Evolutionary conservation across 2,329 filamentous ascomycete genomes (phyloP).

Genomic region (Periconia digitata): DNA sequence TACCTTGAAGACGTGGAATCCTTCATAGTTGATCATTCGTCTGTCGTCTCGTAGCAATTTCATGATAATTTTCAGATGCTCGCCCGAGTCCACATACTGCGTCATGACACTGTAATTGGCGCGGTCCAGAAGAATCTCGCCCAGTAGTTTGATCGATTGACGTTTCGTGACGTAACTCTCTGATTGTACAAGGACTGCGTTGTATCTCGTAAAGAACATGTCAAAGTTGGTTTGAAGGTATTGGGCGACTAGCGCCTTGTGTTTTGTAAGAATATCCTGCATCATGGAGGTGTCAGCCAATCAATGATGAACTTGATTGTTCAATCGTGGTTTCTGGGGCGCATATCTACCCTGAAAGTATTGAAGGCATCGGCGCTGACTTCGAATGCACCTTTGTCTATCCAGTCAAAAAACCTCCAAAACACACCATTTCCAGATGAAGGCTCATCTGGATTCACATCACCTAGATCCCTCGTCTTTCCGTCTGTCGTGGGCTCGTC

Average conservation of each 20-base stretch:
- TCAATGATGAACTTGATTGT: not conserved
- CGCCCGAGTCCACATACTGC: conserved; percentile 88
- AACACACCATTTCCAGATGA: conserved; percentile 85
- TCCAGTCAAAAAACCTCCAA: conserved; percentile 97
- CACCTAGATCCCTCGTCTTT: conserved; percentile 72
- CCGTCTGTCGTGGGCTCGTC: conserved; percentile 78
- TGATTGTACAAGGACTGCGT: conserved; percentile 82
- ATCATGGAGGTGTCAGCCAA: not conserved
- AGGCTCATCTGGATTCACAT: conserved; percentile 73
- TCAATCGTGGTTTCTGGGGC: not conserved
- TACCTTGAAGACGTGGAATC: conserved; percentile 97
- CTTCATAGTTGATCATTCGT: conserved; percentile 99
- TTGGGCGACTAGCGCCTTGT: conserved; percentile 86
- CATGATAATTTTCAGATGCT: conserved; percentile 98
- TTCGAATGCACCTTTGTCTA: conserved; percentile 94
- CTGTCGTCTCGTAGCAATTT: conserved; percentile 92
- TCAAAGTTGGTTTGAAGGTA: conserved; percentile 91
- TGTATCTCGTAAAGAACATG: conserved; percentile 89
- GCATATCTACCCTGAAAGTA: conserved; percentile 76
- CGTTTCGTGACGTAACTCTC: conserved; percentile 97
- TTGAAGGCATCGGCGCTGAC: conserved; percentile 97
- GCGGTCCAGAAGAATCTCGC: conserved; percentile 89
- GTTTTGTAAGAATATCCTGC: conserved; percentile 88
- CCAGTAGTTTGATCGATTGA: conserved; percentile 95
- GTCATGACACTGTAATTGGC: conserved; percentile 99